Evolutionary conservation across 495 filamentous ascomycete species (phyloP).

Genomic region (Xylaria grammica): DNA sequence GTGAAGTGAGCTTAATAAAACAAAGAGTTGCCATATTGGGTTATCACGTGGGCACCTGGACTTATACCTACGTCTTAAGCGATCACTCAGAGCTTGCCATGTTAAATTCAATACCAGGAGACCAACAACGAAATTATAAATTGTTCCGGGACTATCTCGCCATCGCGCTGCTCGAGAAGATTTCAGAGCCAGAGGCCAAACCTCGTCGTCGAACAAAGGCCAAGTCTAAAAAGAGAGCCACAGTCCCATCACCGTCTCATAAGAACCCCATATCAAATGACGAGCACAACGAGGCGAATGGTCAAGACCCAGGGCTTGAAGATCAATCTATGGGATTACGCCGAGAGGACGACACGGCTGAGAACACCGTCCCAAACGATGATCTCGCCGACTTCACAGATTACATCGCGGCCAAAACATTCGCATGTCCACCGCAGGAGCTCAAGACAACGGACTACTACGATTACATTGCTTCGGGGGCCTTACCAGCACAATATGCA

Average conservation of each 20-base stretch:
- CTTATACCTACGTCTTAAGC: not conserved
- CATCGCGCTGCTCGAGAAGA: slow-evolving; percentile 53
- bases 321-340: not conserved
- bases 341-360: slow-evolving; percentile 23
- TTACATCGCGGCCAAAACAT: slow-evolving; percentile 75
- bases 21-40: not conserved
- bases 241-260: slow-evolving; percentile 27
- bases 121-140: slow-evolving; percentile 61
- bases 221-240: slow-evolving; percentile 46
- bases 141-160: slow-evolving; percentile 71
- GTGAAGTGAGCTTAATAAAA: no score
- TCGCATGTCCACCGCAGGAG: slow-evolving; percentile 62
- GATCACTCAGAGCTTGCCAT: not conserved
- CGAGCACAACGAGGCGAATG: not conserved
- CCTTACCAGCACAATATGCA: slow-evolving; percentile 55
- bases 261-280: slow-evolving; percentile 17
- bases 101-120: slow-evolving; percentile 27
- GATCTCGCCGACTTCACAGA: slow-evolving; percentile 77
- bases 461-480: slow-evolving; percentile 51
- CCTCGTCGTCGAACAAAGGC: slow-evolving; percentile 49
- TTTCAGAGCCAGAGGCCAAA: slow-evolving; percentile 47
- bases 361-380: slow-evolving; percentile 46
- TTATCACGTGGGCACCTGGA: not conserved
- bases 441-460: slow-evolving; percentile 68
- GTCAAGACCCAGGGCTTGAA: not conserved